Conservation (phyloP, 83 land plant species). For the Picea mariana region DNA sequence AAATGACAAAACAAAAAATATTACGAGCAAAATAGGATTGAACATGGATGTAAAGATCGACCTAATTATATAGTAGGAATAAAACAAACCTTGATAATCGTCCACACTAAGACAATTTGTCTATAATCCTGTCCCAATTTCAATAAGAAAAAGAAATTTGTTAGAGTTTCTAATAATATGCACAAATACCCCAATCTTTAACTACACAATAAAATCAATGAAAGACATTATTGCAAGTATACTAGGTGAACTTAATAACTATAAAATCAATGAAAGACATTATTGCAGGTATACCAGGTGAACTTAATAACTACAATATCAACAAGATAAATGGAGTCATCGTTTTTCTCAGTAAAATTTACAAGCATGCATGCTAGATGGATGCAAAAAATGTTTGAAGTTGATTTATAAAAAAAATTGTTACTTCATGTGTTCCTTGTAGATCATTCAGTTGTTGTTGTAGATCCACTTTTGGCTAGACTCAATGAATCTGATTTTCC, state of each 20-base stretch:
- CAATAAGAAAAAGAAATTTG: neutral
- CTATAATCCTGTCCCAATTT: conserved; percentile 43
- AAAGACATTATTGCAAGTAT: neutral
- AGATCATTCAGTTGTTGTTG: too few relatives aligned
- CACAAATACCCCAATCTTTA: neutral
- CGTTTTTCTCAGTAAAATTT: neutral
- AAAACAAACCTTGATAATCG: conserved; percentile 46
- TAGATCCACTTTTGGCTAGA: too few relatives aligned
- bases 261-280: neutral
- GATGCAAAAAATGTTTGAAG: neutral
- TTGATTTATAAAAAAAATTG: too few relatives aligned
- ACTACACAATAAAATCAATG: neutral
- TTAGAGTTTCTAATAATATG: neutral
- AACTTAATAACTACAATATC: neutral
- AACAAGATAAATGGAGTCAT: neutral
- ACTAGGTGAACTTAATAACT: neutral
- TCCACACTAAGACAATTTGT: conserved; percentile 47
- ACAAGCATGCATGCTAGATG: neutral
- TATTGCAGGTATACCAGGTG: neutral
- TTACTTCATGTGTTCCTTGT: too few relatives aligned
- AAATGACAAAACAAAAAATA: too few relatives aligned
- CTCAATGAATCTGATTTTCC: too few relatives aligned
- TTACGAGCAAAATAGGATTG: too few relatives aligned
- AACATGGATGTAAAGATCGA: too few relatives aligned
- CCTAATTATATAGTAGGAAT: too few relatives aligned